Evolutionary conservation across 2,329 filamentous ascomycete genomes (phyloP), one percentile per base, ranked within the genome.

Genomic region (Neopestalotiopsis clavispora): DNA sequence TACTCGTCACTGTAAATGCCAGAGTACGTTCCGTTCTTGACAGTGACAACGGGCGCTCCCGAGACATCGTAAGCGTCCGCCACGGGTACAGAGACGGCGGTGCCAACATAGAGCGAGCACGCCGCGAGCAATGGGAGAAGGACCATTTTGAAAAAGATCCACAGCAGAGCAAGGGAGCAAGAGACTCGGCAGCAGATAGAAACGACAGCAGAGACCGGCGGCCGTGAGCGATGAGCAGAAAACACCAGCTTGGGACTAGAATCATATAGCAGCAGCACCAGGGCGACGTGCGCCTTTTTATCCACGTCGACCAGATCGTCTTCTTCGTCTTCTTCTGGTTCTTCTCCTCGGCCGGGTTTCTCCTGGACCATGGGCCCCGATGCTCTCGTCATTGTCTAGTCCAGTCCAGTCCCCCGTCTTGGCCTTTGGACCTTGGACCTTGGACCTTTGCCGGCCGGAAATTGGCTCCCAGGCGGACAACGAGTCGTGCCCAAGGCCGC

Each of bases 1-100:
- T 84, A 85, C 6, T 75, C 71, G 0, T 76, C 49, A 49, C 77
- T 79, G 61, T 80, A 74, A 4, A 78, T 68, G 1, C 84, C 84
- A 32, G 72, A 69, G 66, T 83, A 84, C 0, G 83, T 85, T 30
- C 84, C 84, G 74, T 86, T 86, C 69, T 75, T 78, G 14, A 83
- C 77, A 17, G 69, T 67, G n/a, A 72, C 71, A 14, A 67, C 65
- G 6, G 71, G 71, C 2, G 67, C 66, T 52, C n/a, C 45, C n/a
- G 28, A 20, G 4, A 57, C n/a, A 34, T 32, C 14, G 17, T 49
- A 58, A 4, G 49, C 58, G 13, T 65, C 68, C 10, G 65, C 42
- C 40, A 67, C 52, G n/a, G 69, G 69, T 10, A 38, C 66, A 28
- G 70, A 66, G 14, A 64, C 17, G 34, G 45, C 67, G 14, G 65